Percentiles rank a stretch among this genome's conserved stretches.
Evolutionary conservation across 768 basidiomycete species (phyloP).

Genomic region (Lactarius pseudohatsudake): DNA sequence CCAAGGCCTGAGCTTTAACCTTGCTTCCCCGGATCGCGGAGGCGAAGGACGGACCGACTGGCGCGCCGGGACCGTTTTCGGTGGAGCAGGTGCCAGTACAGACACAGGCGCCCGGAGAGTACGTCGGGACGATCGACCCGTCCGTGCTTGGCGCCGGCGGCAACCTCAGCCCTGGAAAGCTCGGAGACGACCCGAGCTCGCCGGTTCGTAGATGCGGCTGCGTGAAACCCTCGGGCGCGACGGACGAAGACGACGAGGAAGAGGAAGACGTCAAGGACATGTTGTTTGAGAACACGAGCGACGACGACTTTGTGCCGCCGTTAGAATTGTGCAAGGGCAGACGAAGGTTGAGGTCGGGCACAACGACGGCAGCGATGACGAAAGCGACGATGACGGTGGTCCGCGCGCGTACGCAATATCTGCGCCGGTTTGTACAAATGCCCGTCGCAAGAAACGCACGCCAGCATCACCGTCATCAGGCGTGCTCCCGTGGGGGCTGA

Average conservation of each 20-base stretch:
- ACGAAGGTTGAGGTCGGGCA: no score
- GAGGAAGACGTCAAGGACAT: constrained; percentile 11
- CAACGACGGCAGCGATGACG: background rate
- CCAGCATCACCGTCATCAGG: background rate
- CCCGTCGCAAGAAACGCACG: background rate
- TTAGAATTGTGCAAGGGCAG: background rate
- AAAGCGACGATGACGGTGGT: background rate
- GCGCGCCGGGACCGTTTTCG: background rate
- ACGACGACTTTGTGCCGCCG: background rate
- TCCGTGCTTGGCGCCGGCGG: constrained; percentile 18
- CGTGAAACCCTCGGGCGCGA: background rate
- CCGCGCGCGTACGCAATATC: background rate
- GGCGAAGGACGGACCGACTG: background rate
- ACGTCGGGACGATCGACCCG: constrained; percentile 25
- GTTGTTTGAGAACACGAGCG: background rate
- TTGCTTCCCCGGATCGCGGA: no score
- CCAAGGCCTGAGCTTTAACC: background rate
- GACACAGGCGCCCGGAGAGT: background rate
- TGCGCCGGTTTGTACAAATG: background rate
- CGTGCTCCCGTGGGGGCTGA: no score
- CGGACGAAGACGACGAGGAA: background rate
- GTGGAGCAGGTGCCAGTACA: background rate
- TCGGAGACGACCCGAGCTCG: no score
- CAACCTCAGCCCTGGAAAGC: background rate
- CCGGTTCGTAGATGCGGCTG: background rate